These are phyloP conservation scores for Glomus cerebriforme DNA, from an alignment of 192 early-diverging fungal species.

Conservation along the genomic window DNA sequence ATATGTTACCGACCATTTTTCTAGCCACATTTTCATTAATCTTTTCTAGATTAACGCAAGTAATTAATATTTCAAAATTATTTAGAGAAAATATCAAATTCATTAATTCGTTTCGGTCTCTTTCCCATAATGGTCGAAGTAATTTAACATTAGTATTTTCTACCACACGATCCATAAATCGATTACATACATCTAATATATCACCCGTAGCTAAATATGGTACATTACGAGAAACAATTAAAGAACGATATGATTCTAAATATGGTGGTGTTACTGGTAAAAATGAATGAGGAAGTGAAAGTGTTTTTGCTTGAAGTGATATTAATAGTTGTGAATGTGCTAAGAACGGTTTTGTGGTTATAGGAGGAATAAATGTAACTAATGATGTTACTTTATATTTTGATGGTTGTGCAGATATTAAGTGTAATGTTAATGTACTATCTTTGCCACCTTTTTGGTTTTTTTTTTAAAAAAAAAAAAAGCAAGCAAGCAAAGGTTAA, in stretches of 20 bases:
- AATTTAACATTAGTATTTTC: conserved; percentile 48
- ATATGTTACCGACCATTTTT: conserved; percentile 44
- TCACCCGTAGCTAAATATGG: conserved; percentile 43
- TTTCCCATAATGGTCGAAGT: conserved; percentile 59
- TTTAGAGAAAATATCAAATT: conserved; percentile 45
- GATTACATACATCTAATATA: conserved; percentile 60
- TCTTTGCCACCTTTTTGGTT: conserved; percentile 1
- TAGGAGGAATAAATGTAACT: conserved; percentile 12
- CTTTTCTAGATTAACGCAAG: conserved; percentile 46
- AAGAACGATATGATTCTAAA: conserved; percentile 15
- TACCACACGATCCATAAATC: conserved; percentile 61
- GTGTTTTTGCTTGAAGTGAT: not conserved
- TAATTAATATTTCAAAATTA: conserved; percentile 40
- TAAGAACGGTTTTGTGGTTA: not conserved
- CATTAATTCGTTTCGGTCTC: conserved; percentile 47
- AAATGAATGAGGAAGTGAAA: conserved; percentile 12
- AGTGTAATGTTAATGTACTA: conserved; percentile 18
- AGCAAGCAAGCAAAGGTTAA: not conserved
- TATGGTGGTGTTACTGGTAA: conserved; percentile 6
- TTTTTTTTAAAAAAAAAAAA: not conserved
- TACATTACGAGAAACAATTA: not conserved
- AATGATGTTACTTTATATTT: conserved; percentile 6
- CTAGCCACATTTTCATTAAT: conserved; percentile 41
- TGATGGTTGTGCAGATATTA: not conserved
- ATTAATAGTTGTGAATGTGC: conserved; percentile 16